Base-by-base conservation (phyloP, 257 asterid species). In the Petunia secreta region DNA sequence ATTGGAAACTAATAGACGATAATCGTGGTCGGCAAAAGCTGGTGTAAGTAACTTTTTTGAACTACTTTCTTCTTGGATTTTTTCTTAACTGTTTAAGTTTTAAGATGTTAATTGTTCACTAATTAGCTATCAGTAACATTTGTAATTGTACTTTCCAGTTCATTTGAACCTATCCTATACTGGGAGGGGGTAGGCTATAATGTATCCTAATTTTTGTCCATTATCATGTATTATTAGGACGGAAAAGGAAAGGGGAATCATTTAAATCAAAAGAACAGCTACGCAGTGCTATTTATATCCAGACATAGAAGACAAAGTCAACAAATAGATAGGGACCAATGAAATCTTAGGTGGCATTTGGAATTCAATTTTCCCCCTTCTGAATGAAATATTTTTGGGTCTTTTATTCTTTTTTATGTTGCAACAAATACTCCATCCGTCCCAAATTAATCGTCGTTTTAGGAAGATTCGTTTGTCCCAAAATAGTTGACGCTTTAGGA, bases 191-290 rank as follows among this genome's bases (percentile, higher is more conserved):
- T 8, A 5, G 53, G 8, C 53, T 3, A 5, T 48, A 5, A 48
- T 48, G 53, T 48, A 48, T 5, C 8, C 9, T 48, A 48, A 25
- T 25, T 25, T 25, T 25, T 25, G 25, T 25, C 25, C 25, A 25
- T 25, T 25, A 25, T 25, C 25, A 25, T 48, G 6, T 48, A 5
- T 48, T 48, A 16, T 59, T 36, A 63, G 50, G 14, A 14, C 1
- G 13, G 6, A 39, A 65, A 65, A 40, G 1, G 74, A 16, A 65
- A 40, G 54, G 53, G 7, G 15, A 67, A 67, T 67, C 54, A 43
- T 15, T 67, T 54, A 67, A n/a, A 67, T 67, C 6, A 8, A 67
- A 67, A 43, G 75, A 67, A 67, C 38, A 66, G 54, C 14, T 6
- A 41, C 5, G 75, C 37, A 66, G 53, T 40, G 40, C 37, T 67